These are phyloP conservation scores for Ceratobasidium sp. DNA, from an alignment of 1,284 basidiomycete genomes.

Conservation along the genomic window DNA sequence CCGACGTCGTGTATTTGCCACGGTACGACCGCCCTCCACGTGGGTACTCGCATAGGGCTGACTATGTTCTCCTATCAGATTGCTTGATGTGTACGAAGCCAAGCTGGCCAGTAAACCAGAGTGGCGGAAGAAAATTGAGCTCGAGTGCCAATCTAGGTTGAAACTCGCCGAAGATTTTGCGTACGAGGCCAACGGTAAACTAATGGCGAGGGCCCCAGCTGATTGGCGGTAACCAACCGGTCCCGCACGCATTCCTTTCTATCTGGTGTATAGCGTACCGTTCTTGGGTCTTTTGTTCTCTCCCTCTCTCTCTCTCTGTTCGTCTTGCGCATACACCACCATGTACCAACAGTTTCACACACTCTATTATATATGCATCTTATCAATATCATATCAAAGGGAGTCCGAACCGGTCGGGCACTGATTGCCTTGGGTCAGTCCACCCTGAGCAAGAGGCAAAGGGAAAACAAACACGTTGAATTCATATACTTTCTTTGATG, in stretches of 20 bases:
- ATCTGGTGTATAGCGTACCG: slow-evolving; percentile 10
- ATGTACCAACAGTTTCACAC: slow-evolving; percentile 13
- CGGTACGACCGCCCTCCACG: not conserved
- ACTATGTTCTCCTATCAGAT: not conserved
- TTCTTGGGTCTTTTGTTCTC: not conserved
- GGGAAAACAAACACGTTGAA: slow-evolving; percentile 3
- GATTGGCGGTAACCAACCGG: slow-evolving; percentile 15
- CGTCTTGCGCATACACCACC: slow-evolving; percentile 25
- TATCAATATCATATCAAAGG: not conserved
- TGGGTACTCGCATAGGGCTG: not conserved
- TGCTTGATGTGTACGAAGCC: slow-evolving; percentile 20
- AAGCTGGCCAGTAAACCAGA: slow-evolving; percentile 26
- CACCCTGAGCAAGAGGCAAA: not conserved
- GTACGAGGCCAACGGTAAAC: slow-evolving; percentile 19
- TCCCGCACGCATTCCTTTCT: not conserved
- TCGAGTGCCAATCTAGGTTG: slow-evolving; percentile 16
- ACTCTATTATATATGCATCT: too few relatives aligned
- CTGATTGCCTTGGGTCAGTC: not conserved
- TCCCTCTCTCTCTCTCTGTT: not conserved
- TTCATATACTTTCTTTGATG: not conserved
- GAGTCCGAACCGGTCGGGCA: not conserved
- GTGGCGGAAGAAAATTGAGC: slow-evolving; percentile 34
- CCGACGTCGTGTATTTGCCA: slow-evolving; percentile 26
- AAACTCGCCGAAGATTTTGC: slow-evolving; percentile 37
- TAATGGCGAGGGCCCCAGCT: slow-evolving; percentile 19